These are phyloP conservation scores for Colletotrichum sp. DNA, from an alignment of 2,329 filamentous ascomycete species.

Conservation along the genomic window DNA sequence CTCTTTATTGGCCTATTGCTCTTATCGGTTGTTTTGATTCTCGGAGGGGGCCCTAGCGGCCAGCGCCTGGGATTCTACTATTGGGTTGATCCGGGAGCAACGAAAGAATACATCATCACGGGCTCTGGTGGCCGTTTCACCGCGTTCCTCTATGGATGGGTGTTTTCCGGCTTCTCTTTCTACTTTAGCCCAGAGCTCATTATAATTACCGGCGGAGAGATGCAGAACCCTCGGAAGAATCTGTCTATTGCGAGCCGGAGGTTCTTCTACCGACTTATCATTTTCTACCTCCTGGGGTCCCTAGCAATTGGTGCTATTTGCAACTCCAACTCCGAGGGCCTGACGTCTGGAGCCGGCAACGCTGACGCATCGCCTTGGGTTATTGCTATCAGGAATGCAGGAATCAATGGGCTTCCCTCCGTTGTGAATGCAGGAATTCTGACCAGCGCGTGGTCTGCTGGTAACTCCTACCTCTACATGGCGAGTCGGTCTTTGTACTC, in stretches of 20 bases:
- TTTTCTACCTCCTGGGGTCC: constrained; percentile 52
- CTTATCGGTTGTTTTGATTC: constrained; percentile 51
- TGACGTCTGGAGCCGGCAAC: constrained; percentile 27
- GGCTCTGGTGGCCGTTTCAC: constrained; percentile 23
- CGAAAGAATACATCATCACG: constrained; percentile 12
- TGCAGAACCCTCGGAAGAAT: constrained; percentile 50
- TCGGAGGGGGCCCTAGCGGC: constrained; percentile 23
- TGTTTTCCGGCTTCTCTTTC: constrained; percentile 24
- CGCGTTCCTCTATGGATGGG: constrained; percentile 25
- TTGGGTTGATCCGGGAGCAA: constrained; percentile 16
- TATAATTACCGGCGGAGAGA: constrained; percentile 28
- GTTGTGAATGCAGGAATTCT: constrained; percentile 61
- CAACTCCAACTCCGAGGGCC: constrained; percentile 53
- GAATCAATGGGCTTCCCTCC: constrained; percentile 56
- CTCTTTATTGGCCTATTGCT: constrained; percentile 67
- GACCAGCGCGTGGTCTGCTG: constrained; percentile 53
- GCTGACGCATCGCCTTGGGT: constrained; percentile 54
- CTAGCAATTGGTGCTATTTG: constrained; percentile 59
- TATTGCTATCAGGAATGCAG: constrained; percentile 55
- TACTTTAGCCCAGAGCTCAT: constrained; percentile 26
- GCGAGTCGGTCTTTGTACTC: constrained; percentile 58
- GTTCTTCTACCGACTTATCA: constrained; percentile 28
- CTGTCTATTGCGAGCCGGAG: constrained; percentile 28
- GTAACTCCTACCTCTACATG: constrained; percentile 61
- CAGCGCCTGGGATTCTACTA: constrained; percentile 24